Evolutionary conservation across 2,329 filamentous ascomycete species (phyloP).

Genomic region (Diatrype stigma): DNA sequence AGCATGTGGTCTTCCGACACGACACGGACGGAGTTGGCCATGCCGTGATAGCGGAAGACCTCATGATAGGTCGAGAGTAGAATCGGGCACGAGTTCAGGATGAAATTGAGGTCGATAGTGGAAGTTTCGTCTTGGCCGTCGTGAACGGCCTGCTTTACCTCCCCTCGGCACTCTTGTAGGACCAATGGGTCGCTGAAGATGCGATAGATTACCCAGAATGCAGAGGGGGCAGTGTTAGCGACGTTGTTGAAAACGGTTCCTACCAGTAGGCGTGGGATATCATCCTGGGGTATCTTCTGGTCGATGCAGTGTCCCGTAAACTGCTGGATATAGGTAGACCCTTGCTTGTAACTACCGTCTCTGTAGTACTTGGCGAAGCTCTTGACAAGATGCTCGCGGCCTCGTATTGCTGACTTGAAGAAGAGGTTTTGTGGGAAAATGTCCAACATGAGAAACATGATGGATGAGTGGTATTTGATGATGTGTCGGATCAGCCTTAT

Average conservation of each 20-base stretch:
- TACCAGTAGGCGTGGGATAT: too few relatives aligned
- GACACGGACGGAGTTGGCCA: slow-evolving; percentile 1
- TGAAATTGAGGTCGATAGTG: neutral
- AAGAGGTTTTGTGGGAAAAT: slow-evolving; percentile 6
- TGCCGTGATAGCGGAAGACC: slow-evolving; percentile 5
- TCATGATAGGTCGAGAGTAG: slow-evolving; percentile 5
- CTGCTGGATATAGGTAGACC: slow-evolving; percentile 6
- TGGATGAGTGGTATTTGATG: slow-evolving; percentile 11
- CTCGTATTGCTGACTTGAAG: neutral
- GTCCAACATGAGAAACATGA: slow-evolving; percentile 15
- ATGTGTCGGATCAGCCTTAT: slow-evolving; percentile 1
- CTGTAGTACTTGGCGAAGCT: slow-evolving; percentile 6
- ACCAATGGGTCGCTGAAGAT: slow-evolving; percentile 4
- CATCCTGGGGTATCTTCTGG: too few relatives aligned
- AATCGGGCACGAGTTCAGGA: slow-evolving; percentile 4
- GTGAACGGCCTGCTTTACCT: neutral
- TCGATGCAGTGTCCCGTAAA: slow-evolving; percentile 7
- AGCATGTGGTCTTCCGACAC: neutral
- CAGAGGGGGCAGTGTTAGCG: slow-evolving; percentile 3
- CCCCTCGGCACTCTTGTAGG: neutral
- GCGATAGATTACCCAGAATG: slow-evolving; percentile 6
- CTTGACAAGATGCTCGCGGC: neutral
- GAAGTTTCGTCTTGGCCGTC: neutral
- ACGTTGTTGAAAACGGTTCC: slow-evolving; percentile 4
- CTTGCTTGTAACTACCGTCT: slow-evolving; percentile 7